Conservation (phyloP, 1,139 yeast species). For the Candida frijolesensis region DNA sequence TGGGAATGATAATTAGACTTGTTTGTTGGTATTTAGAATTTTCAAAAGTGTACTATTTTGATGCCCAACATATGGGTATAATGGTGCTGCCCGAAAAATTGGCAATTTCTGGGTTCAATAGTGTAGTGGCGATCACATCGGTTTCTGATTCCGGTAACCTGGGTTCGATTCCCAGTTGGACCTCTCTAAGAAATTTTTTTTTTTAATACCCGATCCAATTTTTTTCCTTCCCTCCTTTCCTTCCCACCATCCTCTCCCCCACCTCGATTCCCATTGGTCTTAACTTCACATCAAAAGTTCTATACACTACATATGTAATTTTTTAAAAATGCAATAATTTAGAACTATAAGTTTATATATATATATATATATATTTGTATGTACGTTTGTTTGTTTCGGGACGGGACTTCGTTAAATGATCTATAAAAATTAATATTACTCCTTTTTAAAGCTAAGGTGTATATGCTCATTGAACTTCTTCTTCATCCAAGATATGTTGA, state of each 20-base stretch:
- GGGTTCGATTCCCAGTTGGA: constrained; percentile 43
- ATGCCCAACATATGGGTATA: not conserved
- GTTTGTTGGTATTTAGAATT: not conserved
- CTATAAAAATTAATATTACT: not conserved
- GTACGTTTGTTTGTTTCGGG: not conserved
- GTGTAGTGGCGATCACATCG: constrained; percentile 40
- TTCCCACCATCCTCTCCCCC: too few relatives aligned
- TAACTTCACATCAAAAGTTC: too few relatives aligned
- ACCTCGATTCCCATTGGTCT: too few relatives aligned
- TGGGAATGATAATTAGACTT: too few relatives aligned
- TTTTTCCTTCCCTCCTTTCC: not conserved
- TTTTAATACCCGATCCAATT: constrained; percentile 7
- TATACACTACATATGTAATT: too few relatives aligned
- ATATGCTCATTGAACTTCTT: constrained; percentile 8
- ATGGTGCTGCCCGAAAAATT: too few relatives aligned
- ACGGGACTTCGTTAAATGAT: not conserved
- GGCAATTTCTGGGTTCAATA: constrained; percentile 25
- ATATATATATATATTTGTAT: too few relatives aligned
- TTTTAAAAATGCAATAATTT: too few relatives aligned
- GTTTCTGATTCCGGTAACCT: constrained; percentile 42
- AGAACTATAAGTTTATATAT: too few relatives aligned
- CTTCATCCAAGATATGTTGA: constrained; percentile 15
- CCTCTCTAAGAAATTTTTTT: constrained; percentile 17
- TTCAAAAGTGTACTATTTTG: not conserved
- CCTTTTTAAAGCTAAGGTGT: not conserved